phyloP scores from a whole-genome alignment of 208 protist species.

The Phytomonas francai region DNA sequence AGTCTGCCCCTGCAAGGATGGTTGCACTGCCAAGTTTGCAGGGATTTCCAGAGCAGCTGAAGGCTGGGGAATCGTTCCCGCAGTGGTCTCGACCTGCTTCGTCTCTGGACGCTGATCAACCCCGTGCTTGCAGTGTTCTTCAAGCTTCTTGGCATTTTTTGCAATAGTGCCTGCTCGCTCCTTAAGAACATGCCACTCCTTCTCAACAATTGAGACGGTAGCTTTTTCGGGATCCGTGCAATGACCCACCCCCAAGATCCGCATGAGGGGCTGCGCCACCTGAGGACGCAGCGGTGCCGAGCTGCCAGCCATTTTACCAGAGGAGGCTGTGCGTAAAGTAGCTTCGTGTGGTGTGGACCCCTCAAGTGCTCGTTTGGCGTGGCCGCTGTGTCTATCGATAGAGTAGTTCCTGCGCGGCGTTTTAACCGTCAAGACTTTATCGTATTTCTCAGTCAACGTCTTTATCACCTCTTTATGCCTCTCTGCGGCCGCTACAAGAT shows the following conservation, averaged over 20 bases:
- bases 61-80: too few relatives aligned
- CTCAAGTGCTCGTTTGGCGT: too few relatives aligned
- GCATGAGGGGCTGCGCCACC: constrained; percentile 19
- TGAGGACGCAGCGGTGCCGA: neutral
- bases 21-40: too few relatives aligned
- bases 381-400: constrained; percentile 33
- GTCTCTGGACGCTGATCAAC: constrained; percentile 2
- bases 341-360: neutral
- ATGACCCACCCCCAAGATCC: constrained; percentile 43
- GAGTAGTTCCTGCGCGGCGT: constrained; percentile 21
- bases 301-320: neutral
- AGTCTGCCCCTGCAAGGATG: too few relatives aligned
- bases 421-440: constrained; percentile 56
- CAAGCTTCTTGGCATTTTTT: constrained; percentile 23
- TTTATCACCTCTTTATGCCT: constrained; percentile 71
- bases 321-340: neutral
- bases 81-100: neutral
- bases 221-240: constrained; percentile 49
- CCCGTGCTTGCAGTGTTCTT: constrained; percentile 35
- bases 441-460: constrained; percentile 56
- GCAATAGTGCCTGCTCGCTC: constrained; percentile 22
- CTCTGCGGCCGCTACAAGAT: constrained; percentile 57
- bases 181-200: constrained; percentile 37
- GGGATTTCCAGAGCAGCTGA: too few relatives aligned
- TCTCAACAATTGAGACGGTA: constrained; percentile 29